phyloP scores from a whole-genome alignment of 306 rosid species.

The Trifolium pratense region DNA sequence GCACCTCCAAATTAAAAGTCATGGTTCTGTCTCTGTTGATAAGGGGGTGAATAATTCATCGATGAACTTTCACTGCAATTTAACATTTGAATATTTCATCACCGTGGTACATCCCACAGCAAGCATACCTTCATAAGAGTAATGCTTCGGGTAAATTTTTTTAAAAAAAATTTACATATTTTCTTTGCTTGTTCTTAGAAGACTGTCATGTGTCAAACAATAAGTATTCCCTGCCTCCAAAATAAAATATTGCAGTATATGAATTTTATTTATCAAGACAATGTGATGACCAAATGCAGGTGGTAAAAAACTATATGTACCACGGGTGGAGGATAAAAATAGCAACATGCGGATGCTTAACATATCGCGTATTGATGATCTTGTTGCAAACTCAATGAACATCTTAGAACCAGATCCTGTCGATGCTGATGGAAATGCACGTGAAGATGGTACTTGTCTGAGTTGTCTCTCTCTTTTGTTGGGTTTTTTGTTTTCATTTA shows the following conservation, averaged over 20 bases:
- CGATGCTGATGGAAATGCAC: constrained; percentile 80
- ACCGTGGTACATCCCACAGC: too few relatives aligned
- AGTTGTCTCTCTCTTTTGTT: constrained; percentile 11
- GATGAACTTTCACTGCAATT: too few relatives aligned
- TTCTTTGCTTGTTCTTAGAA: too few relatives aligned
- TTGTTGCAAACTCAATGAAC: constrained; percentile 86
- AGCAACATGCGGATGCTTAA: constrained; percentile 89
- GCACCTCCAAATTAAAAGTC: too few relatives aligned
- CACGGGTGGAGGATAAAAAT: constrained; percentile 94
- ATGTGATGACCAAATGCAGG: constrained; percentile 50
- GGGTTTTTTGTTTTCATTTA: neutral
- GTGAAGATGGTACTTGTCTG: constrained; percentile 77
- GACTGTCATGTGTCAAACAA: neutral
- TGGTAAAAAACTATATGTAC: constrained; percentile 72
- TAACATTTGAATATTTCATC: too few relatives aligned
- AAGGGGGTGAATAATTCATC: too few relatives aligned
- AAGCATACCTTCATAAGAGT: too few relatives aligned
- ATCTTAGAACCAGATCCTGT: constrained; percentile 84
- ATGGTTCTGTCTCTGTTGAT: too few relatives aligned
- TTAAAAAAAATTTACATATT: too few relatives aligned
- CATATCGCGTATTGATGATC: constrained; percentile 78
- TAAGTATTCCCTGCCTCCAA: neutral
- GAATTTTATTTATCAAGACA: constrained; percentile 44
- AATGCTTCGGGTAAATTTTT: too few relatives aligned
- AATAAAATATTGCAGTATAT: neutral